A percentile compares a stretch with the other conserved stretches of the same genome.
These are phyloP conservation scores for Russula vinacea DNA, from an alignment of 768 basidiomycete species.

Conservation along the genomic window DNA sequence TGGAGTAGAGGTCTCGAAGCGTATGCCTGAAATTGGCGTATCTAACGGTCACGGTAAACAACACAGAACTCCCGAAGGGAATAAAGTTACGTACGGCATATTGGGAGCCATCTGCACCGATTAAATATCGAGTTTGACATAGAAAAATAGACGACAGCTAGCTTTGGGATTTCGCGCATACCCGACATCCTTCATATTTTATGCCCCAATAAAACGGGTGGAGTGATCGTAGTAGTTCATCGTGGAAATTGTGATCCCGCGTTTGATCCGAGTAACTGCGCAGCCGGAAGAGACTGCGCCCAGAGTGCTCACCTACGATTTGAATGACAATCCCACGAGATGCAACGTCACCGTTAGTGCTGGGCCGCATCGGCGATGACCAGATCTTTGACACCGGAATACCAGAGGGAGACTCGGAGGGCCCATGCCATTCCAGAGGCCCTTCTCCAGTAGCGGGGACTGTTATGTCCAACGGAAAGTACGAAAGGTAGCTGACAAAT, in stretches of 20 bases:
- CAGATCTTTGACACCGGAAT: slow-evolving; percentile 43
- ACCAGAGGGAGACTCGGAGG: slow-evolving; percentile 43
- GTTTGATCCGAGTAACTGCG: slow-evolving; percentile 40
- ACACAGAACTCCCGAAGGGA: slow-evolving; percentile 2
- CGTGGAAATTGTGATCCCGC: slow-evolving; percentile 37
- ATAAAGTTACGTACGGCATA: slow-evolving; percentile 41
- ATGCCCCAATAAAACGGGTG: slow-evolving; percentile 34
- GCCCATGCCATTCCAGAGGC: slow-evolving; percentile 49
- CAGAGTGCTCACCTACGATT: slow-evolving; percentile 38
- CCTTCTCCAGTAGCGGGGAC: slow-evolving; percentile 51
- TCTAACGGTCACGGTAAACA: slow-evolving; percentile 33
- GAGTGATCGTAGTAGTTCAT: slow-evolving; percentile 36
- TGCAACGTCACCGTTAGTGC: slow-evolving; percentile 36
- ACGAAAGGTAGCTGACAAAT: slow-evolving; percentile 1
- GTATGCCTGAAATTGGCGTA: slow-evolving; percentile 45
- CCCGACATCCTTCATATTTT: slow-evolving; percentile 35
- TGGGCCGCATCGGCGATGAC: slow-evolving; percentile 44
- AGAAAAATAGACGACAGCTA: slow-evolving; percentile 37
- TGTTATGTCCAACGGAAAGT: slow-evolving; percentile 39
- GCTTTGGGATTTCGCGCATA: slow-evolving; percentile 36
- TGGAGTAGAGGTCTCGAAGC: slow-evolving; percentile 48
- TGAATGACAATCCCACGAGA: slow-evolving; percentile 50
- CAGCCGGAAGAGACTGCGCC: slow-evolving; percentile 38
- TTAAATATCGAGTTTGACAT: slow-evolving; percentile 50
- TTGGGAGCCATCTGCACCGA: slow-evolving; percentile 52